These are phyloP conservation scores for Candida mesenterica DNA, from an alignment of 1,139 yeast genomes.

Conservation along the genomic window DNA sequence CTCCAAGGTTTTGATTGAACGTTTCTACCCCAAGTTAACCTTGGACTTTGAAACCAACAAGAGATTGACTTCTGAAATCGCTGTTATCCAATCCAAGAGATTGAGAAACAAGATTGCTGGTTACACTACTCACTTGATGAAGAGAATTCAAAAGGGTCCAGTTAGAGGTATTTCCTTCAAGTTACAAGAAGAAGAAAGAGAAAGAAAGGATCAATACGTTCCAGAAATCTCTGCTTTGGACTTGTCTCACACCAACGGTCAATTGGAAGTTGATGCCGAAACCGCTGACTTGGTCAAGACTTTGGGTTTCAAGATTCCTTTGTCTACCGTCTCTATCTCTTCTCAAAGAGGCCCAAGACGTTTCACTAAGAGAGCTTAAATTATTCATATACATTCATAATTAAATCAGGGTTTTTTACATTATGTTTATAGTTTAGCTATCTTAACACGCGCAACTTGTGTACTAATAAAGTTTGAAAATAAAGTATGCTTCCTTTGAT, in stretches of 20 bases:
- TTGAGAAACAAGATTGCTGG: slow-evolving; percentile 99
- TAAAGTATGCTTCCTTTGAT: too few relatives aligned
- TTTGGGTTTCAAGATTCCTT: slow-evolving; percentile 95
- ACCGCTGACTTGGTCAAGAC: slow-evolving; percentile 95
- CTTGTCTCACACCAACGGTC: slow-evolving; percentile 94
- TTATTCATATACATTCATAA: slow-evolving; percentile 19
- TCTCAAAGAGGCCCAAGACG: slow-evolving; percentile 93
- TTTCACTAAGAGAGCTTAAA: slow-evolving; percentile 91
- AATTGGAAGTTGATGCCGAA: slow-evolving; percentile 96
- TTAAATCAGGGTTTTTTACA: slow-evolving; percentile 2
- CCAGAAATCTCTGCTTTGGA: slow-evolving; percentile 99
- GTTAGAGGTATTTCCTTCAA: slow-evolving; percentile 99
- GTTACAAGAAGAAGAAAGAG: slow-evolving; percentile 99
- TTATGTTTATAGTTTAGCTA: slow-evolving; percentile 4
- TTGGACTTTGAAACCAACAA: slow-evolving; percentile 99
- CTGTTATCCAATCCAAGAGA: slow-evolving; percentile 99
- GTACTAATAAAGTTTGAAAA: slow-evolving; percentile 7
- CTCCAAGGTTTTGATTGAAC: slow-evolving; percentile 98
- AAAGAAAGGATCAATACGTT: slow-evolving; percentile 99
- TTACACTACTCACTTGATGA: slow-evolving; percentile 99
- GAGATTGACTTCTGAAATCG: slow-evolving; percentile 98
- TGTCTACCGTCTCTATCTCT: slow-evolving; percentile 88
- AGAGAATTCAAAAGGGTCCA: slow-evolving; percentile 99
- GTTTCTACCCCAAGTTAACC: slow-evolving; percentile 99
- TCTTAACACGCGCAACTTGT: slow-evolving; percentile 4